Conservation (phyloP, 2,329 filamentous ascomycete species). For the Fusarium dimerum region DNA sequence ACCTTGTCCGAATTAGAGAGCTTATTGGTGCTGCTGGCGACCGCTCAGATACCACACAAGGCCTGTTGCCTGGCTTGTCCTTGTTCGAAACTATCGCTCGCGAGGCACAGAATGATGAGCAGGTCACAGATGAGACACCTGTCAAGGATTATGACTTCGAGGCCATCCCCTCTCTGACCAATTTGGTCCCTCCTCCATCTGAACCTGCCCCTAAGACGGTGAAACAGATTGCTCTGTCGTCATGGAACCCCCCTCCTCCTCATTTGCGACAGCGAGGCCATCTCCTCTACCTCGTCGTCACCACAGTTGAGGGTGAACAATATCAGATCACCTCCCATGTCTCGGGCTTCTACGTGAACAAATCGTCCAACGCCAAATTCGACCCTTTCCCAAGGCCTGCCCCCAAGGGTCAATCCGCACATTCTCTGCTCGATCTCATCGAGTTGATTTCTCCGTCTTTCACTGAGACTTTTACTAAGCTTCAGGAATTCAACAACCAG, state of each 20-base stretch:
- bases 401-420: slow-evolving; percentile 76
- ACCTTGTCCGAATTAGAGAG: slow-evolving; percentile 87
- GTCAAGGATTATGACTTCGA: slow-evolving; percentile 78
- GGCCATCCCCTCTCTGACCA: slow-evolving; percentile 65
- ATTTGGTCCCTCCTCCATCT: slow-evolving; percentile 68
- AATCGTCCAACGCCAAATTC: slow-evolving; percentile 92
- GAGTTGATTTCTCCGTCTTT: slow-evolving; percentile 83
- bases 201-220: slow-evolving; percentile 82
- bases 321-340: slow-evolving; percentile 91
- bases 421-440: slow-evolving; percentile 84
- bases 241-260: slow-evolving; percentile 96
- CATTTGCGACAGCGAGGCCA: slow-evolving; percentile 90
- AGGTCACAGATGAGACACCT: slow-evolving; percentile 34
- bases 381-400: slow-evolving; percentile 80
- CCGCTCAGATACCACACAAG: slow-evolving; percentile 82
- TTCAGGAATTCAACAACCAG: slow-evolving; percentile 82
- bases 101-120: slow-evolving; percentile 43
- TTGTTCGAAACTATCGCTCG: slow-evolving; percentile 77
- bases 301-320: slow-evolving; percentile 92
- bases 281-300: slow-evolving; percentile 84
- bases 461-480: slow-evolving; percentile 68
- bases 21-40: slow-evolving; percentile 90
- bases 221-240: slow-evolving; percentile 83
- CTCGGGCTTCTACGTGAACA: slow-evolving; percentile 96
- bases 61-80: slow-evolving; percentile 80